A percentile compares a stretch with the other conserved stretches of the same genome.
These are phyloP conservation scores for Helianthus annuus DNA, from an alignment of 129 eudicot species.

Conservation along the genomic window HanXRQr2.0-SUNRISE NC_035441.2:182854503-182855002, in stretches of 20 bases:
- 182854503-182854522: too few relatives aligned
- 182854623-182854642: too few relatives aligned
- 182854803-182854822: slow-evolving; percentile 58
- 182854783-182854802: slow-evolving; percentile 51
- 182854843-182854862: slow-evolving; percentile 34
- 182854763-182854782: too few relatives aligned
- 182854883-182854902: slow-evolving; percentile 70
- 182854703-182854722: slow-evolving; percentile 14
- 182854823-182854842: slow-evolving; percentile 28
- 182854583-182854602: too few relatives aligned
- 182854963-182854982: slow-evolving; percentile 74
- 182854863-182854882: slow-evolving; percentile 44
- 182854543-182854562: too few relatives aligned
- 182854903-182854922: slow-evolving; percentile 81
- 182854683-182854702: not conserved
- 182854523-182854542: too few relatives aligned
- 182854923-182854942: slow-evolving; percentile 99
- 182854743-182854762: not conserved
- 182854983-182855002: slow-evolving; percentile 22
- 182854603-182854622: too few relatives aligned
- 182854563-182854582: too few relatives aligned
- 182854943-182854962: slow-evolving; percentile 77
- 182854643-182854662: too few relatives aligned
- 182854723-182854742: slow-evolving; percentile 9
- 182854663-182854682: too few relatives aligned